These are phyloP conservation scores for Hanseniaspora pseudoguilliermondii DNA, from an alignment of 805 yeast genomes.

Conservation along the genomic window DNA sequence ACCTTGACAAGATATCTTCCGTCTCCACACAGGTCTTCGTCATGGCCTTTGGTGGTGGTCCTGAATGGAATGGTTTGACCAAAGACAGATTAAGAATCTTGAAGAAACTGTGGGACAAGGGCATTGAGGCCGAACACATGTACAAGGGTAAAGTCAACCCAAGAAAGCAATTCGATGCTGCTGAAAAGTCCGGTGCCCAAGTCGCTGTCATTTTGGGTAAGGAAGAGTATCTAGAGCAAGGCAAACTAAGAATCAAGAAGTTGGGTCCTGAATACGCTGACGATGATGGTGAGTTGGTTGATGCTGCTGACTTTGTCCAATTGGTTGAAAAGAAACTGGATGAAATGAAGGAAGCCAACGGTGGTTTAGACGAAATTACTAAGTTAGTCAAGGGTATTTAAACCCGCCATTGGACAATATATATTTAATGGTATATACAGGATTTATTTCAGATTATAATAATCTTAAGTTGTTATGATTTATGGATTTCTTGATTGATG, in stretches of 20 bases:
- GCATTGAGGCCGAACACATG: slow-evolving; percentile 80
- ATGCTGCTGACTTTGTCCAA: slow-evolving; percentile 45
- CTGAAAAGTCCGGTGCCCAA: slow-evolving; percentile 86
- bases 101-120: slow-evolving; percentile 72
- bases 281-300: slow-evolving; percentile 74
- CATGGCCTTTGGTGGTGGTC: slow-evolving; percentile 98
- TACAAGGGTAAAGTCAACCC: slow-evolving; percentile 90
- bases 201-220: slow-evolving; percentile 88
- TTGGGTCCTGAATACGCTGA: slow-evolving; percentile 80
- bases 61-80: slow-evolving; percentile 86
- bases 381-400: slow-evolving; percentile 48
- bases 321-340: slow-evolving; percentile 40
- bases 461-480: too few species aligned
- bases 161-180: slow-evolving; percentile 94
- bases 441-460: too few species aligned
- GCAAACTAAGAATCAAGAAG: slow-evolving; percentile 72
- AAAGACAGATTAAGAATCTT: slow-evolving; percentile 84
- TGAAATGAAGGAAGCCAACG: slow-evolving; percentile 33
- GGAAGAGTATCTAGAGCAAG: slow-evolving; percentile 62
- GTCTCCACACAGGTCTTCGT: slow-evolving; percentile 85
- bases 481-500: slow-evolving; percentile 1
- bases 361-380: slow-evolving; percentile 50
- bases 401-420: not conserved
- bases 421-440: not conserved
- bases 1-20: slow-evolving; percentile 56